Percentiles rank a stretch among this genome's conserved stretches.
Evolutionary conservation across 2,329 filamentous ascomycete species (phyloP).

Genomic region (Penicillium vulpinum): DNA sequence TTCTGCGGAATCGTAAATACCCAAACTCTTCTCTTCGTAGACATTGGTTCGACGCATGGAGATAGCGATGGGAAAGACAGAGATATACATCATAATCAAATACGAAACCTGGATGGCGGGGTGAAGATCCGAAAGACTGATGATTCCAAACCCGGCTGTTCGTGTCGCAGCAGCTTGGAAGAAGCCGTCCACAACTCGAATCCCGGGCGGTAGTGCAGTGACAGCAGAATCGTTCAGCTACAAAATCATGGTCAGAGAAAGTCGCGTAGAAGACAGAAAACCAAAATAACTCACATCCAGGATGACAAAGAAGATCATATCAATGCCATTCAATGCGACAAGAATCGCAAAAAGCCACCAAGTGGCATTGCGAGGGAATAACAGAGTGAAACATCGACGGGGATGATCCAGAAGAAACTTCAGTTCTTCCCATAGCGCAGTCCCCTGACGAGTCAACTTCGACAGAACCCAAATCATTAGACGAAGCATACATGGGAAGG

Average conservation of each 20-base stretch:
- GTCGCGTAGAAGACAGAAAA: neutral
- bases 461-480: constrained; percentile 86
- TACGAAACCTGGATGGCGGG: constrained; percentile 93
- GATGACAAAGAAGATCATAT: constrained; percentile 87
- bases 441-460: constrained; percentile 63
- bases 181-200: constrained; percentile 78
- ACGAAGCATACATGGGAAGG: constrained; percentile 90
- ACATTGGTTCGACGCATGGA: constrained; percentile 92
- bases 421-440: constrained; percentile 83
- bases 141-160: constrained; percentile 84
- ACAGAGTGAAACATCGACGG: constrained; percentile 88
- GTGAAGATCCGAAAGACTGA: constrained; percentile 76
- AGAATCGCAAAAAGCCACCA: constrained; percentile 96
- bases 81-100: constrained; percentile 99
- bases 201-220: constrained; percentile 65
- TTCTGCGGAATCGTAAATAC: constrained; percentile 65
- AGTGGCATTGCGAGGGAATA: constrained; percentile 86
- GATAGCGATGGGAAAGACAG: constrained; percentile 94
- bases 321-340: constrained; percentile 75
- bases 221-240: constrained; percentile 72
- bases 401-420: constrained; percentile 91
- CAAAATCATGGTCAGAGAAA: constrained; percentile 15
- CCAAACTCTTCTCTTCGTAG: constrained; percentile 76
- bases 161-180: constrained; percentile 89
- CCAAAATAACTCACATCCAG: constrained; percentile 69